Evolutionary conservation across 257 asterid species (phyloP).

Genomic region (Fraxinus pennsylvanica): DNA sequence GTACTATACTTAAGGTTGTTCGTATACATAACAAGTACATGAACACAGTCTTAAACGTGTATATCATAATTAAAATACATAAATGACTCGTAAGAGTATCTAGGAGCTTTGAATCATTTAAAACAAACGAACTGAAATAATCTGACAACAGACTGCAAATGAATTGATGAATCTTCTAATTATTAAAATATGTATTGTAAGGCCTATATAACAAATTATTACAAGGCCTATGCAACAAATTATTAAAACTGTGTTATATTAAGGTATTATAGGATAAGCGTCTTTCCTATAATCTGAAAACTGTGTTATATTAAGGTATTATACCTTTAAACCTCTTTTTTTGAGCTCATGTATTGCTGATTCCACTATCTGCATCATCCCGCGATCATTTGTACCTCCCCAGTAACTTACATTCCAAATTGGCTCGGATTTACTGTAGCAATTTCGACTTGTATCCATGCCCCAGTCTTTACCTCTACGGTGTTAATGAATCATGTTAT

Average conservation of each 20-base stretch:
- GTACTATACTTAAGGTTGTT: no score
- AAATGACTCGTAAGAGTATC: background rate
- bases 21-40: no score
- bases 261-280: conserved; percentile 26
- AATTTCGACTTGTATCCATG: conserved; percentile 24
- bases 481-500: background rate
- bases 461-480: conserved; percentile 40
- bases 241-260: no score
- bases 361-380: conserved; percentile 36
- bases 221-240: conserved; percentile 4
- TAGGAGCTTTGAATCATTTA: background rate
- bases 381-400: conserved; percentile 26
- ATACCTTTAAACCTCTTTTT: conserved; percentile 29
- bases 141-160: background rate
- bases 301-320: conserved; percentile 8
- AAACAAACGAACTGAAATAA: background rate
- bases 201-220: background rate
- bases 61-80: no score
- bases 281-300: conserved; percentile 42
- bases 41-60: no score
- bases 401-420: conserved; percentile 19
- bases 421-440: conserved; percentile 40
- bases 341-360: conserved; percentile 19
- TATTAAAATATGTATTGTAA: no score
- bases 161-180: background rate